These are phyloP conservation scores for Cyclotella sp. DNA, from an alignment of 108 stramenopile species.

Conservation along the genomic window DNA sequence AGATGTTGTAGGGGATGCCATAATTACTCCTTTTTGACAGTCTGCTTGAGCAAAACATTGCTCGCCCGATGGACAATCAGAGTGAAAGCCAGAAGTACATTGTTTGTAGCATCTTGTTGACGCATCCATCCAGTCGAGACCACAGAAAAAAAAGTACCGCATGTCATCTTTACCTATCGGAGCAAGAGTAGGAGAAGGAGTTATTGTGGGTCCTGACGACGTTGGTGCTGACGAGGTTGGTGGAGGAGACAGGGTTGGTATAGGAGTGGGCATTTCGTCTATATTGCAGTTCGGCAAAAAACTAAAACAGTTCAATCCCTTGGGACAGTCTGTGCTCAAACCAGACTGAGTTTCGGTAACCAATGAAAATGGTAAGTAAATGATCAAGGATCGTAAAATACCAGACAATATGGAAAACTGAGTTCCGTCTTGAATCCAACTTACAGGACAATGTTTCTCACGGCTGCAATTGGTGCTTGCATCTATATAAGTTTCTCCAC, in stretches of 20 bases:
- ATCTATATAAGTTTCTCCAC: conserved; percentile 22
- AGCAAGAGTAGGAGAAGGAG: conserved; percentile 14
- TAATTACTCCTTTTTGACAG: conserved; percentile 36
- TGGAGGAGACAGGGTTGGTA: conserved; percentile 2
- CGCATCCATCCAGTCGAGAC: conserved; percentile 30
- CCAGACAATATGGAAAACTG: too few species aligned
- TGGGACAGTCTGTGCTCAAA: conserved; percentile 15
- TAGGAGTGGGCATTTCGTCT: conserved; percentile 12
- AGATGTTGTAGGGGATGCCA: conserved; percentile 12
- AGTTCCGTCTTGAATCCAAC: neutral
- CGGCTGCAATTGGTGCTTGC: conserved; percentile 20
- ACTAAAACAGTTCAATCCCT: conserved; percentile 18
- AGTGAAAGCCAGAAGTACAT: conserved; percentile 34
- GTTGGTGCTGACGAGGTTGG: conserved; percentile 2
- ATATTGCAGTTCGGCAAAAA: conserved; percentile 19
- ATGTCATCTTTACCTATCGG: conserved; percentile 48
- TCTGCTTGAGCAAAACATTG: conserved; percentile 53
- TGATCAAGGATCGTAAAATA: neutral
- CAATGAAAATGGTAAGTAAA: conserved; percentile 2
- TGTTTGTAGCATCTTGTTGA: conserved; percentile 36
- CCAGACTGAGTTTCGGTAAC: conserved; percentile 5
- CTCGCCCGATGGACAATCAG: conserved; percentile 32
- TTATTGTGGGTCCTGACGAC: conserved; percentile 12
- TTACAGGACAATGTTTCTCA: conserved; percentile 34
- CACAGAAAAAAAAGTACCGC: conserved; percentile 51